phyloP scores from a whole-genome alignment of 192 early-diverging fungal species.

The Umbelopsis sp. region DNA sequence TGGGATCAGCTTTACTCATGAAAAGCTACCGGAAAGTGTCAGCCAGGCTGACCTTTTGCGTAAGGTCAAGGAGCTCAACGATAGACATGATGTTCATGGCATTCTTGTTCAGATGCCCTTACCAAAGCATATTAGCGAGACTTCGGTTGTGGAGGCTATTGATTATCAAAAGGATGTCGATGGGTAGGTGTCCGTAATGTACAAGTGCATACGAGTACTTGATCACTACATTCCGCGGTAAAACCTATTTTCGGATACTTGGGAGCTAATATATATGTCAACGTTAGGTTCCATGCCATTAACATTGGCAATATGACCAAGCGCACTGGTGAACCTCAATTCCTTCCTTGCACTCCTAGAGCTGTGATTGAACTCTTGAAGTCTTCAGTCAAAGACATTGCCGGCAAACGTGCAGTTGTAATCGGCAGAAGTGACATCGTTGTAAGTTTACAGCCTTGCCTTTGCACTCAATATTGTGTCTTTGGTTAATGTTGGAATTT shows the following conservation, averaged over 20 bases:
- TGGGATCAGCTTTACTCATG: constrained; percentile 73
- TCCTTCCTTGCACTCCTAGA: constrained; percentile 93
- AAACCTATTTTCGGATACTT: background rate
- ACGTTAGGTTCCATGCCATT: constrained; percentile 78
- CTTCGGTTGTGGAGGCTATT: constrained; percentile 79
- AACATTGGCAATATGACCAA: constrained; percentile 94
- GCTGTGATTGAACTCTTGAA: constrained; percentile 86
- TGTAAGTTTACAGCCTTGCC: constrained; percentile 33
- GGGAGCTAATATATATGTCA: background rate
- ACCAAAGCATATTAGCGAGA: constrained; percentile 82
- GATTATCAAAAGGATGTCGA: constrained; percentile 91
- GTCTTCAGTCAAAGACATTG: constrained; percentile 60
- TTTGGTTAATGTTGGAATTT: background rate
- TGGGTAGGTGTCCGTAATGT: constrained; percentile 56
- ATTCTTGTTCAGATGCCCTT: constrained; percentile 95
- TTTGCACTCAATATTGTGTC: background rate
- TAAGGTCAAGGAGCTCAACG: constrained; percentile 74
- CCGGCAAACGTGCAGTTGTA: constrained; percentile 90
- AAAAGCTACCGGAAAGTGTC: constrained; percentile 65
- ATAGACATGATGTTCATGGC: constrained; percentile 86
- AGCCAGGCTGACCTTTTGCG: constrained; percentile 72
- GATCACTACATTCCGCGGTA: background rate
- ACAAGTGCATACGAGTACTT: background rate
- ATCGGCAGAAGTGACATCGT: constrained; percentile 97
- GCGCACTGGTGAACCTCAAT: constrained; percentile 74